Evolutionary conservation across 176 grass and related monocot species (phyloP), one percentile per base, ranked within the genome.

Genomic region (Canna indica): DNA sequence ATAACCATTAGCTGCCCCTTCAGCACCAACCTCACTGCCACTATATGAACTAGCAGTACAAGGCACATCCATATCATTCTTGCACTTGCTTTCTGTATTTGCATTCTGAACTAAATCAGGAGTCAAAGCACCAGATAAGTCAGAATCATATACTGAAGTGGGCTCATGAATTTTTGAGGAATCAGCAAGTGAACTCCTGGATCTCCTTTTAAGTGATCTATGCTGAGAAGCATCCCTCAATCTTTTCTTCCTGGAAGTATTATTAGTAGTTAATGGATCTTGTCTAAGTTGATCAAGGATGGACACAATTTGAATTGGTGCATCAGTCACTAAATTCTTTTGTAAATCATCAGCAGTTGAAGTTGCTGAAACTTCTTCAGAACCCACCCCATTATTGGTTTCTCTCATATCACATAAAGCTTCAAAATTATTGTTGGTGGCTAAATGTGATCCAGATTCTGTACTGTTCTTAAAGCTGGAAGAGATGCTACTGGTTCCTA

Each of bases 211-310:
- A 31, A 56, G 69, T 54, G 79, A 82, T 59, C 47, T 69, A 47
- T 85, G 68, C 46, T 52, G 77, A 50, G 47, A 77, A 69, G 65
- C 12, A 64, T 78, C 82, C 54, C 63, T 75, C 53, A 53, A 62
- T 34, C 75, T 83, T 74, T 87, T 86, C 70, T 75, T 85, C 36
- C 64, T 85, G 69, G 84, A 81, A 70, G 75, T 78, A 75, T 76
- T 88, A 72, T 35, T 74, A 82, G 81, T 66, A 53, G 73, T 73
- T 71, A 86, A 77, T 77, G 82, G 47, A 14, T 66, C 70, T 59
- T 85, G 74, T 61, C 82, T 81, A 78, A 84, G 81, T 80, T 88
- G 85, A 77, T 88, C 83, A 70, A 88, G 88, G 64, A 88, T 85
- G 2, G 86, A 82, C 68, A 75, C 70, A 65, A 81, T 92, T 80